A percentile compares a stretch with the other conserved stretches of the same genome.
These are phyloP conservation scores for Dryadomyces quercivorus DNA, from an alignment of 2,329 filamentous ascomycete species.

Conservation along the genomic window DNA sequence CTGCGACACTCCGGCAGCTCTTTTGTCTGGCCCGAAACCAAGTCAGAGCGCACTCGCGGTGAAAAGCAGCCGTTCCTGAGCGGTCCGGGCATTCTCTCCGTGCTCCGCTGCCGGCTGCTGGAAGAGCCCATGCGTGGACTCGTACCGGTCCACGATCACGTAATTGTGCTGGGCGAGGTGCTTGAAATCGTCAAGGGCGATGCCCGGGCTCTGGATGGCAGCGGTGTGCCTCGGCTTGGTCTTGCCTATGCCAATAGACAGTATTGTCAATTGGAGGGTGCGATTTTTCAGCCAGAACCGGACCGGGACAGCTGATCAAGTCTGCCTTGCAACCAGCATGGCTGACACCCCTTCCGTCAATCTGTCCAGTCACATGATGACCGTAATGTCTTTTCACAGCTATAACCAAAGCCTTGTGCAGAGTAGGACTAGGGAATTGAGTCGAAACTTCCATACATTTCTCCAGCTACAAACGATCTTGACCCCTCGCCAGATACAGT, in stretches of 20 bases:
- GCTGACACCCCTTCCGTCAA: background rate
- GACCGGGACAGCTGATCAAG: background rate
- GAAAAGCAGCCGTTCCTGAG: conserved; percentile 21
- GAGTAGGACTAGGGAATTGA: background rate
- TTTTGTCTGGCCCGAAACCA: conserved; percentile 7
- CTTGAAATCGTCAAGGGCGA: conserved; percentile 27
- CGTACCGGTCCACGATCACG: conserved; percentile 36
- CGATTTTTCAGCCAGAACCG: background rate
- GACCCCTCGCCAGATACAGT: background rate
- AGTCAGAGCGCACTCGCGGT: background rate
- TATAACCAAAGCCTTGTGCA: background rate
- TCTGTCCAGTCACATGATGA: background rate
- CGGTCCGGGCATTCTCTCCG: conserved; percentile 40
- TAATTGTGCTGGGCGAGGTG: conserved; percentile 40
- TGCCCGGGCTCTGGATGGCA: conserved; percentile 11
- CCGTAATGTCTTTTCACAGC: background rate
- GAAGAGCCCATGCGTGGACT: conserved; percentile 26
- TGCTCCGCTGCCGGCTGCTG: conserved; percentile 23
- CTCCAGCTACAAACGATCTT: background rate
- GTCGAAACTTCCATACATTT: conserved; percentile 5
- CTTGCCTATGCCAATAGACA: conserved; percentile 36
- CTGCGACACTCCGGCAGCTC: conserved; percentile 23
- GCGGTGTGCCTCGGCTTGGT: conserved; percentile 23
- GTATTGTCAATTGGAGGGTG: conserved; percentile 29
- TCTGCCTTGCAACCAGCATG: too few relatives aligned